Evolutionary conservation across 306 rosid species (phyloP).

Genomic region (Medicago ruthenica): DNA sequence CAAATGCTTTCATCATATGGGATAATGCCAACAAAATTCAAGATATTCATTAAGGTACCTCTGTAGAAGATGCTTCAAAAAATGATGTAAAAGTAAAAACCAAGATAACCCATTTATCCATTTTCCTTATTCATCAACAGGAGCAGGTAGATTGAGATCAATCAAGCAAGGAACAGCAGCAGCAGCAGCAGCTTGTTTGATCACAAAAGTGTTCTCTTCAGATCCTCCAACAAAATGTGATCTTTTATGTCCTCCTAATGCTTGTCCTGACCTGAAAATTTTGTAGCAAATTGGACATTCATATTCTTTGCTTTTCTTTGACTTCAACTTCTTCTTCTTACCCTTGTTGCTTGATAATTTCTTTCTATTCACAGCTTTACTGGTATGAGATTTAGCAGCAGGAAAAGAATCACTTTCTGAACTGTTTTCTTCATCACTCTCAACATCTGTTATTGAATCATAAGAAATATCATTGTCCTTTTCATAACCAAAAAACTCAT

Average conservation of each 20-base stretch:
- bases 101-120: conserved; percentile 38
- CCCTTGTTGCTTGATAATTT: conserved; percentile 44
- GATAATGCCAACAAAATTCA: conserved; percentile 37
- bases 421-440: conserved; percentile 75
- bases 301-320: conserved; percentile 74
- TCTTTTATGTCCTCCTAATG: conserved; percentile 97
- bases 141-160: conserved; percentile 94
- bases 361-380: conserved; percentile 45
- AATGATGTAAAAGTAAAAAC: conserved; percentile 44
- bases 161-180: conserved; percentile 52
- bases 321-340: conserved; percentile 53
- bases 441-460: conserved; percentile 54
- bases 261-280: conserved; percentile 87
- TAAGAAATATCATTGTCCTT: conserved; percentile 40
- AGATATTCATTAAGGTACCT: conserved; percentile 44
- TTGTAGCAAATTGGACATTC: conserved; percentile 89
- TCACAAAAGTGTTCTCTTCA: conserved; percentile 57
- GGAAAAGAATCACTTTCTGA: conserved; percentile 54
- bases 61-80: conserved; percentile 42
- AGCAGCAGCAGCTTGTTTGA: conserved; percentile 48
- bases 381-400: conserved; percentile 42
- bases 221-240: conserved; percentile 84
- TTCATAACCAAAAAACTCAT: conserved; percentile 48
- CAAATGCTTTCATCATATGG: conserved; percentile 44
- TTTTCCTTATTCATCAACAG: conserved; percentile 64